Evolutionary conservation across 2,329 filamentous ascomycete species (phyloP).

Genomic region (Colletotrichum tamarilloi): DNA sequence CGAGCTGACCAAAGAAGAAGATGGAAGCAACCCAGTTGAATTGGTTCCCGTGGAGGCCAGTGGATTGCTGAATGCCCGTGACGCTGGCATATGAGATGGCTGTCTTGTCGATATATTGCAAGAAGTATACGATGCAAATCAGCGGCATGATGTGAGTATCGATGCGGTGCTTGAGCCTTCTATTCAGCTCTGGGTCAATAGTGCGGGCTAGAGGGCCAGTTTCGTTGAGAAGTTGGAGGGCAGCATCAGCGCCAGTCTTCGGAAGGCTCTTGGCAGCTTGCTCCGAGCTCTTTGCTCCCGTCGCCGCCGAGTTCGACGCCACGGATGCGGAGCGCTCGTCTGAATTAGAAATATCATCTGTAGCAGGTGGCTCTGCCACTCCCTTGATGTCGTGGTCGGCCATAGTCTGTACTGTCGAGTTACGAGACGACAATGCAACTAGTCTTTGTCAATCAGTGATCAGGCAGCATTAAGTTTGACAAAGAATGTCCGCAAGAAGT

Average conservation of each 20-base stretch:
- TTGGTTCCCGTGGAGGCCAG: constrained; percentile 51
- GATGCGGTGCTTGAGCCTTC: constrained; percentile 63
- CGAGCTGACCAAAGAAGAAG: constrained; percentile 48
- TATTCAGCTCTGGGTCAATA: constrained; percentile 39
- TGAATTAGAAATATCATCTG: neutral
- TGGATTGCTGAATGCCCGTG: constrained; percentile 64
- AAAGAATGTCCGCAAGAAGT: too few relatives aligned
- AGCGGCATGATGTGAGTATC: constrained; percentile 67
- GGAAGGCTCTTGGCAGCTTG: neutral
- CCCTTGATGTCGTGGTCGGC: neutral
- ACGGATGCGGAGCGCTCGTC: neutral
- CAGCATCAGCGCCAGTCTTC: constrained; percentile 18
- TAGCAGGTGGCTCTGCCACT: neutral
- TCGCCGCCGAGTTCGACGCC: neutral
- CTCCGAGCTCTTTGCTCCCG: neutral
- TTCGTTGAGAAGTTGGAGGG: constrained; percentile 23
- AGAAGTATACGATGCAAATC: constrained; percentile 66
- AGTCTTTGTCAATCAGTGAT: neutral
- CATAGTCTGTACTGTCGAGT: neutral
- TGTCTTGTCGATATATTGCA: constrained; percentile 72
- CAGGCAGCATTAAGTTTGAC: neutral
- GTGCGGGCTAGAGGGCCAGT: constrained; percentile 18
- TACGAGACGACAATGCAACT: too few relatives aligned
- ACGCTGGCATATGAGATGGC: constrained; percentile 66
- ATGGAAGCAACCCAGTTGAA: constrained; percentile 55